Percentiles rank a stretch among this genome's conserved stretches.
Conservation (phyloP, 2,329 filamentous ascomycete species). For the Alternaria burnsii region DNA sequence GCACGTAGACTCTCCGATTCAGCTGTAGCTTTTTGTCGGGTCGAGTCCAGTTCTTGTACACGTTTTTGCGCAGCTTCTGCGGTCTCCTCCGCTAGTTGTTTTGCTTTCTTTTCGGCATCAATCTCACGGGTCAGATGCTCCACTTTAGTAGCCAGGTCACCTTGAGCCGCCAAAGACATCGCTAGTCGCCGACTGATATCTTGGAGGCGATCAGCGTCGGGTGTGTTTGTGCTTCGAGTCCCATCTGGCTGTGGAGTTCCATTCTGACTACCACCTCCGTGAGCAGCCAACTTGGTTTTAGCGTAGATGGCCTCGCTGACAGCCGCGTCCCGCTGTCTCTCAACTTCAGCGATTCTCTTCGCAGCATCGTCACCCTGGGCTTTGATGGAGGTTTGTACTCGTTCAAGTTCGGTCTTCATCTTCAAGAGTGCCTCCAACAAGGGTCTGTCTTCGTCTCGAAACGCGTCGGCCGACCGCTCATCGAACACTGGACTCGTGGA, state of each 20-base stretch:
- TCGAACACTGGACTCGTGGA: constrained; percentile 78
- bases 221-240: constrained; percentile 67
- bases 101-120: constrained; percentile 80
- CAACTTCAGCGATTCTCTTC: constrained; percentile 89
- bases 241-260: constrained; percentile 63
- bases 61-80: constrained; percentile 82
- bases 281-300: constrained; percentile 88
- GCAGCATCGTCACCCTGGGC: constrained; percentile 86
- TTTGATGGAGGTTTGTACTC: constrained; percentile 89
- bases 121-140: constrained; percentile 75
- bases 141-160: constrained; percentile 79
- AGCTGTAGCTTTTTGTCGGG: constrained; percentile 81
- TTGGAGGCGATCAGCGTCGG: constrained; percentile 71
- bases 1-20: constrained; percentile 87
- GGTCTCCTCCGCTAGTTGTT: constrained; percentile 88
- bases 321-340: constrained; percentile 93
- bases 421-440: constrained; percentile 89
- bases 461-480: constrained; percentile 76
- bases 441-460: constrained; percentile 91
- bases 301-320: constrained; percentile 94
- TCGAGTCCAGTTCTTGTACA: constrained; percentile 82
- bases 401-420: constrained; percentile 88
- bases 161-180: constrained; percentile 78
- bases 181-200: constrained; percentile 86
- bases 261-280: constrained; percentile 71